These are phyloP conservation scores for Paecilomyces formosus DNA, from an alignment of 2,329 filamentous ascomycete genomes.

Conservation along the genomic window DNA sequence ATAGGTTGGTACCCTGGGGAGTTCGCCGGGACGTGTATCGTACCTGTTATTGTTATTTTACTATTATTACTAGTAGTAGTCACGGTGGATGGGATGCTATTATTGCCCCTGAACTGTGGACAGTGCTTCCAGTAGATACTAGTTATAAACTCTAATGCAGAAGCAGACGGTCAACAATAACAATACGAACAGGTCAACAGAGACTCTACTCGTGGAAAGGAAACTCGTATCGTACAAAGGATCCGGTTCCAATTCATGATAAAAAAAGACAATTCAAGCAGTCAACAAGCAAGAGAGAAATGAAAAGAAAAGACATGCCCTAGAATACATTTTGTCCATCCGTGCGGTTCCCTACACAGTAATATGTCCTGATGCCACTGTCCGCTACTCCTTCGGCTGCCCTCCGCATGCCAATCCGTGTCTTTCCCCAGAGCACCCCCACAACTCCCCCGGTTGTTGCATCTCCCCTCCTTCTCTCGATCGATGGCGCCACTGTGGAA, in stretches of 20 bases:
- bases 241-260: not conserved
- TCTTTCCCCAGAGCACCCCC: not conserved
- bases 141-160: too few species aligned
- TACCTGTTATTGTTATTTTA: too few species aligned
- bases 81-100: too few species aligned
- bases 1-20: too few species aligned
- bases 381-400: not conserved
- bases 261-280: not conserved
- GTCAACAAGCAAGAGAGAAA: not conserved
- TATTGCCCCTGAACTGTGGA: too few species aligned
- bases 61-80: too few species aligned
- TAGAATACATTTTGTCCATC: not conserved
- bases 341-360: not conserved
- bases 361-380: not conserved
- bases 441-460: not conserved
- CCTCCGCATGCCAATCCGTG: not conserved
- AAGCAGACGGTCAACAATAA: not conserved
- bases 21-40: too few species aligned
- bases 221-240: not conserved
- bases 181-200: too few species aligned
- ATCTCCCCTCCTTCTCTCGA: not conserved
- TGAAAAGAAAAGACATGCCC: not conserved
- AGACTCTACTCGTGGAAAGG: not conserved
- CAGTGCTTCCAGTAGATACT: too few species aligned
- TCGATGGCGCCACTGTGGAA: not conserved